Evolutionary conservation across 768 basidiomycete species (phyloP).

Genomic region (Podaxis mareebaensis): DNA sequence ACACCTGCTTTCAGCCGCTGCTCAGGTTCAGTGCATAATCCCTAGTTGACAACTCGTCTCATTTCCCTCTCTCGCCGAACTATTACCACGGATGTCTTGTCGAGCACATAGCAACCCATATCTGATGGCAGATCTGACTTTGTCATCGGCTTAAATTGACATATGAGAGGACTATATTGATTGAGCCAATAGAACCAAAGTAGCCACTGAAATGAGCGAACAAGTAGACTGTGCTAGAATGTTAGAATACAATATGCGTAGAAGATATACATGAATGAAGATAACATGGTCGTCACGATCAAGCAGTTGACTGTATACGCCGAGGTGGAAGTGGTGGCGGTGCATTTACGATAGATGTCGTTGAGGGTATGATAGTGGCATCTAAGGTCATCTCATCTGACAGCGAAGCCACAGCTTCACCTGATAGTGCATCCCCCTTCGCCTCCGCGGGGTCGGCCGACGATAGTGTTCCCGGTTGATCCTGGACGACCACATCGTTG

Average conservation of each 20-base stretch:
- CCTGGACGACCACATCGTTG: background rate
- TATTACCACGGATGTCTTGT: background rate
- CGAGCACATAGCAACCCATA: slow-evolving; percentile 4
- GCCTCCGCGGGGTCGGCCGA: background rate
- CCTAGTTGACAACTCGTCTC: background rate
- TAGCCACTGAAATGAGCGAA: background rate
- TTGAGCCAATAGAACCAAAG: background rate
- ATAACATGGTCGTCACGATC: slow-evolving; percentile 7
- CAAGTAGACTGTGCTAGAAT: background rate
- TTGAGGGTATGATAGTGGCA: slow-evolving; percentile 6
- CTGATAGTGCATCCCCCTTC: background rate
- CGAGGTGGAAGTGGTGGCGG: slow-evolving; percentile 33
- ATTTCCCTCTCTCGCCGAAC: background rate
- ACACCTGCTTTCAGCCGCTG: background rate
- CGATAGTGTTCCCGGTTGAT: background rate
- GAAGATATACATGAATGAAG: slow-evolving; percentile 8
- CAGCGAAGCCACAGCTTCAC: slow-evolving; percentile 3
- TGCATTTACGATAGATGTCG: slow-evolving; percentile 8
- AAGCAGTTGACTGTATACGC: slow-evolving; percentile 24
- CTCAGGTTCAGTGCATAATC: too few species aligned
- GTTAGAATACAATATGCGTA: slow-evolving; percentile 13
- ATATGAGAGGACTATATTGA: background rate
- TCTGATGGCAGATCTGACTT: background rate
- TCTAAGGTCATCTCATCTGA: slow-evolving; percentile 13
- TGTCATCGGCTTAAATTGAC: background rate